Evolutionary conservation across 805 yeast genomes (phyloP).

Genomic region (Lipomyces starkeyi): DNA sequence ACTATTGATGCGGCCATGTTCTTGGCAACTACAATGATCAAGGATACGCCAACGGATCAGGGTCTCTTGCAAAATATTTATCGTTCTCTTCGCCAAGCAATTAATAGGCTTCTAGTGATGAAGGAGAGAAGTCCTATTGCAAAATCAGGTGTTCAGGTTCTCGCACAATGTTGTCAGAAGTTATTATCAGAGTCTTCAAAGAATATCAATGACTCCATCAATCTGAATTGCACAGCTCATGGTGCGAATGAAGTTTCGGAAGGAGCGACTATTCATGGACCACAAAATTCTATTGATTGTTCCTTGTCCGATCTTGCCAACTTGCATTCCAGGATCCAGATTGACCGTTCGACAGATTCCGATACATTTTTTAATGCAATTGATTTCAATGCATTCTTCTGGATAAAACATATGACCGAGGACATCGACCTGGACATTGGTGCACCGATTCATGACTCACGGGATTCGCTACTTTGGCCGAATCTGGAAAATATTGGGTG

Average conservation of each 20-base stretch:
- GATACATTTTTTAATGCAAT: background rate
- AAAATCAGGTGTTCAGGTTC: slow-evolving; percentile 3
- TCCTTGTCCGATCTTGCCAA: slow-evolving; percentile 5
- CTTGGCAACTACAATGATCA: slow-evolving; percentile 5
- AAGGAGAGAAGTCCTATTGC: slow-evolving; percentile 7
- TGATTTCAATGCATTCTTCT: slow-evolving; percentile 6
- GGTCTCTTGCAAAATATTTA: slow-evolving; percentile 1
- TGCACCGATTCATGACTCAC: background rate
- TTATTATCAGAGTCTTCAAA: slow-evolving; percentile 2
- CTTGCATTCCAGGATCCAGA: slow-evolving; percentile 1
- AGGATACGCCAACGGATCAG: slow-evolving; percentile 3
- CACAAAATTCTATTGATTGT: background rate
- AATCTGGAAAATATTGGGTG: slow-evolving; percentile 1
- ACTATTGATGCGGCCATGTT: slow-evolving; percentile 7
- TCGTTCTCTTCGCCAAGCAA: slow-evolving; percentile 7
- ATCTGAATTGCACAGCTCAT: slow-evolving; percentile 1
- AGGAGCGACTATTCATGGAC: slow-evolving; percentile 1
- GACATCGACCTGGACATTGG: slow-evolving; percentile 5
- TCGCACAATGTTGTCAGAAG: slow-evolving; percentile 5
- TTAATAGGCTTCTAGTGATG: slow-evolving; percentile 2
- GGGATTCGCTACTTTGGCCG: background rate
- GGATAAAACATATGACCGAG: background rate
- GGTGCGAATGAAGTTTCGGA: slow-evolving; percentile 5
- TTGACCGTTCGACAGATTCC: slow-evolving; percentile 7
- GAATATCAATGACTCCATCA: slow-evolving; percentile 1